Evolutionary conservation across 495 filamentous ascomycete genomes (phyloP), one percentile per base, ranked within the genome.

Genomic region (Clavariopsis aquatica): DNA sequence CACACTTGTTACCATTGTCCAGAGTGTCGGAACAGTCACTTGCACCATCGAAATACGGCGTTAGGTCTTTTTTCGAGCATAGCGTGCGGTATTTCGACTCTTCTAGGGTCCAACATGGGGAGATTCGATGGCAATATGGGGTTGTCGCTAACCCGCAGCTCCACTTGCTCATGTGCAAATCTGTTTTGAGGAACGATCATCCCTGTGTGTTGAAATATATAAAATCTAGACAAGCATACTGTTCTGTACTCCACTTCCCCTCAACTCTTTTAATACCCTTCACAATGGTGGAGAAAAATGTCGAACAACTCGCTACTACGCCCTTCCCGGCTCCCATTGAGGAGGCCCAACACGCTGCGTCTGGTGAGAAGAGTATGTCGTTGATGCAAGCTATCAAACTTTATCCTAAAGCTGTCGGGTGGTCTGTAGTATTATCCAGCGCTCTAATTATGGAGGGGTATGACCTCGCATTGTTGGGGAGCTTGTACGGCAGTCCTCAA

Each of bases 381-480:
- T 55, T 71, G 29, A 10, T 52, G 22, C 65, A 69, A 49, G 65
- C 59, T 26, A 53, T 69, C 47, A 68, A 56, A 64, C 46, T 67
- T 3, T 43, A 43, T 43, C 38, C 38, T 3, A 43, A 43, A 43
- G 38, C 38, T 7, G 38, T 43, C n/a, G 38, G 38, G n/a, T 43
- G 38, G 38, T 43, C 38, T 3, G 38, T 43, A 2, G 38, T 43
- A 2, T n/a, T 43, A 17, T 43, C 38, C 13, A 43, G 38, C n/a
- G 38, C 38, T 43, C 38, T 43, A 17, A 71, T 78, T 46, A 81
- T 81, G 79, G 77, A 79, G 34, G 77, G 75, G 12, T 81, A 76
- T 62, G 79, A 81, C 65, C 66, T 73, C 1, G 62, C 63, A 17
- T 57, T 78, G n/a, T 46, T 80, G 31, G 64, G 65, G 24, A 67